Base-by-base conservation (phyloP, 306 rosid genomes). In the Delonix regia region DNA sequence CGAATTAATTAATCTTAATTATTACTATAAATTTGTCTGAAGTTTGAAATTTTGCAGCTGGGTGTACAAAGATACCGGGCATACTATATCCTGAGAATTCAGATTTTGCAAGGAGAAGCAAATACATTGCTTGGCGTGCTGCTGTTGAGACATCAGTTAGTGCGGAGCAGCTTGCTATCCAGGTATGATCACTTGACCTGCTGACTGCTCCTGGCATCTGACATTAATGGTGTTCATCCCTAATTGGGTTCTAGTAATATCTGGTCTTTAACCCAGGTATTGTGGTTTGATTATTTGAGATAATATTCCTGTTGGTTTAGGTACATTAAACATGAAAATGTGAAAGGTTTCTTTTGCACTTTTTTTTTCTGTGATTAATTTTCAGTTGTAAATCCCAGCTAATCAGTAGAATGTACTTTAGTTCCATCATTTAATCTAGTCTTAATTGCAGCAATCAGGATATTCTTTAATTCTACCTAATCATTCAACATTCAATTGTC, bases 71-170 rank as follows among this genome's bases (percentile, higher is more conserved):
- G 92, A 93, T 95, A 45, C 87, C 87, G 0, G 99, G 98, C 56
- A 82, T 93, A 67, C 80, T 90, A 30, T 95, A 95, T 87, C 97
- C 89, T 42, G 99, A 95, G 81, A 94, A 88, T 91, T 93, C 99
- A 83, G 99, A 95, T 79, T 90, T 82, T 82, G 88, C 94, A 4
- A 93, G 84, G 89, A 91, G 99, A 87, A 89, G 96, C 83, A 89
- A 88, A 85, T 79, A 47, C 75, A 64, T 89, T 84, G 87, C 92
- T 48, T 95, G 99, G 99, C 92, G 86, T 78, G 97, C 98, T 86
- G 89, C 96, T 81, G 96, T 95, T 67, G 97, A 91, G 91, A 75
- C 87, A 78, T 89, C 99, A 76, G 85, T 86, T 18, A 92, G 93
- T 84, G 87, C 82, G 53, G 97, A 92, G 78, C 98, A 95, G 86